Conservation (phyloP, 768 basidiomycete species). For the Kwoniella shandongensis region DNA sequence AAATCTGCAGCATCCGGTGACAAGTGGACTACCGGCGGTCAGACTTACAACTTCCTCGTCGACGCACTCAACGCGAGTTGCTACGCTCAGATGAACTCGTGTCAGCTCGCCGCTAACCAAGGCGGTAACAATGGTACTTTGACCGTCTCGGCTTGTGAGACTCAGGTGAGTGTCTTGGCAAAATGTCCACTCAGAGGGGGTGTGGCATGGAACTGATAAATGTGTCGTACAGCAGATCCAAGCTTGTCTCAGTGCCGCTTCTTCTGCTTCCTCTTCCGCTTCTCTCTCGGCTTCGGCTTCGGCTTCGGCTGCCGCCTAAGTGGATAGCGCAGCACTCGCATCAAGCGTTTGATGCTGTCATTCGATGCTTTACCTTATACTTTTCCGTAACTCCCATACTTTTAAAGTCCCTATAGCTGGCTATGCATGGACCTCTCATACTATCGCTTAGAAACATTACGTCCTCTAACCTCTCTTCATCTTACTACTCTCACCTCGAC, state of each 20-base stretch:
- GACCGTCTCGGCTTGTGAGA: slow-evolving; percentile 27
- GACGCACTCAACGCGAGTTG: slow-evolving; percentile 29
- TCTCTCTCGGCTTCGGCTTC: neutral
- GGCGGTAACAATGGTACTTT: slow-evolving; percentile 20
- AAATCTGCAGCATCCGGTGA: slow-evolving; percentile 13
- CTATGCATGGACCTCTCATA: no score
- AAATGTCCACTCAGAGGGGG: no score
- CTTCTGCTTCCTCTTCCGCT: neutral
- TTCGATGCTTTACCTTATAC: no score
- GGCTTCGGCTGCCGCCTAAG: neutral
- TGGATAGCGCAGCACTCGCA: no score
- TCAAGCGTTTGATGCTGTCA: no score
- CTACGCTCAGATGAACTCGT: slow-evolving; percentile 31
- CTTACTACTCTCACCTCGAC: no score
- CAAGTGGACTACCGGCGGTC: slow-evolving; percentile 7
- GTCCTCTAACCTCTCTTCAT: no score
- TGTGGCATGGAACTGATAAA: slow-evolving; percentile 4
- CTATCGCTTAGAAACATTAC: no score
- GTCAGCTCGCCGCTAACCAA: slow-evolving; percentile 26
- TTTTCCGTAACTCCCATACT: no score
- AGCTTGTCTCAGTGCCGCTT: slow-evolving; percentile 12
- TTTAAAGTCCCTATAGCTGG: no score
- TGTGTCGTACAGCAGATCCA: slow-evolving; percentile 11
- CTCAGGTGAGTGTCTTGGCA: slow-evolving; percentile 29
- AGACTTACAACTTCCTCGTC: slow-evolving; percentile 27